Percentiles rank a stretch among this genome's conserved stretches.
Conservation (phyloP, 176 grass and related monocot genomes). For the Eleusine coracana region DNA sequence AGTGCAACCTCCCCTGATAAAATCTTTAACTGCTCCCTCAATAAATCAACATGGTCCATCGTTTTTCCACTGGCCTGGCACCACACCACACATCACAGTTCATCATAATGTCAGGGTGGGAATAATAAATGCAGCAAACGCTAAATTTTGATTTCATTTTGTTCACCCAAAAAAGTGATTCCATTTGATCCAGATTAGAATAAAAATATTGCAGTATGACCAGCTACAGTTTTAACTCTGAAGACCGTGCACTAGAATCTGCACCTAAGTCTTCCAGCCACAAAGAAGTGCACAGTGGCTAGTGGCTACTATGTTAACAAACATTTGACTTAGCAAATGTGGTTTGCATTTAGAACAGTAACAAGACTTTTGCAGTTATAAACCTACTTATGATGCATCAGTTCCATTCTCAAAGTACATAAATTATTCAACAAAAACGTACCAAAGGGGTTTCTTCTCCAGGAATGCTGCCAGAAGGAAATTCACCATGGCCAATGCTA, state of each 20-base stretch:
- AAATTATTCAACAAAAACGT: slow-evolving; percentile 38
- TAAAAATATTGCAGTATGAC: not conserved
- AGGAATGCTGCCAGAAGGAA: slow-evolving; percentile 58
- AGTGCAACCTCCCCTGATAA: slow-evolving; percentile 93
- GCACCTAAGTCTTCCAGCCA: slow-evolving; percentile 3
- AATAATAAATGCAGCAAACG: slow-evolving; percentile 1
- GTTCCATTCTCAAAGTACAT: slow-evolving; percentile 9
- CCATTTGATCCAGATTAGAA: slow-evolving; percentile 21
- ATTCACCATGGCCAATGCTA: slow-evolving; percentile 64
- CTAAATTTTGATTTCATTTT: not conserved
- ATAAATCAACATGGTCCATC: slow-evolving; percentile 88
- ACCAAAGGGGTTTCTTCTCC: slow-evolving; percentile 70
- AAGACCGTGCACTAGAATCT: slow-evolving; percentile 23
- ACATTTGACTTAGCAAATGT: not conserved
- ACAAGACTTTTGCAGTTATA: slow-evolving; percentile 2
- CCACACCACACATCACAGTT: slow-evolving; percentile 32
- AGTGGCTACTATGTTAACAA: slow-evolving; percentile 5
- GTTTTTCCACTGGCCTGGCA: slow-evolving; percentile 84
- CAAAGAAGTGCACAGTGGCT: slow-evolving; percentile 21
- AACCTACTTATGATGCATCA: slow-evolving; percentile 13
- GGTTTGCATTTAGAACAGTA: slow-evolving; percentile 5
- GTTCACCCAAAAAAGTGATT: not conserved
- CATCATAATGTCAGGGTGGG: slow-evolving; percentile 16
- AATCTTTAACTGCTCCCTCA: slow-evolving; percentile 97
- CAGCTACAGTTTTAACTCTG: slow-evolving; percentile 8